These are phyloP conservation scores for Arctium minus DNA, from an alignment of 129 eudicot genomes.

Conservation along the genomic window DNA sequence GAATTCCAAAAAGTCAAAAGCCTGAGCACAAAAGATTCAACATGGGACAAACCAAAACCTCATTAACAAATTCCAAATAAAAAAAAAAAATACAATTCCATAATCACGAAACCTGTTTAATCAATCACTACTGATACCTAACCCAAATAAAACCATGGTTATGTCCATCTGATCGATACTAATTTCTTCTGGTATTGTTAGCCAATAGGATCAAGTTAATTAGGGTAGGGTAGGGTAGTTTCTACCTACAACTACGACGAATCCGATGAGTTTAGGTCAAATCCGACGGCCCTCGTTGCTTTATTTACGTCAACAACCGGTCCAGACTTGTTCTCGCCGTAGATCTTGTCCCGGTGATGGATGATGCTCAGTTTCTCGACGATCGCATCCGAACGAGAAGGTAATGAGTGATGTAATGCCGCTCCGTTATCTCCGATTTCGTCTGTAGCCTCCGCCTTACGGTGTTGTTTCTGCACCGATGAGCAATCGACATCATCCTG, in stretches of 20 bases:
- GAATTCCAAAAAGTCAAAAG: slow-evolving; percentile 11
- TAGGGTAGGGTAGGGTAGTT: background rate
- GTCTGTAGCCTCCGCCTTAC: background rate
- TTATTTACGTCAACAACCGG: slow-evolving; percentile 6
- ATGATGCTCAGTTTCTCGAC: slow-evolving; percentile 3
- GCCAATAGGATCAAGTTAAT: slow-evolving; percentile 14
- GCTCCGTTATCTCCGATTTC: background rate
- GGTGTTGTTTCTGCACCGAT: slow-evolving; percentile 5
- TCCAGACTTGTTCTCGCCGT: slow-evolving; percentile 9
- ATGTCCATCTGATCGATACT: slow-evolving; percentile 21
- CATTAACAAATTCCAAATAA: slow-evolving; percentile 7
- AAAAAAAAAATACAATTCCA: background rate
- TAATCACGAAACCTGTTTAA: slow-evolving; percentile 11
- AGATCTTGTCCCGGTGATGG: slow-evolving; percentile 1
- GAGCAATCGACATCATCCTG: slow-evolving; percentile 32
- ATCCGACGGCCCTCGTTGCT: slow-evolving; percentile 14
- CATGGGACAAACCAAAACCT: slow-evolving; percentile 21
- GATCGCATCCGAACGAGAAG: slow-evolving; percentile 19
- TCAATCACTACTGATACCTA: background rate
- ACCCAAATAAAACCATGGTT: slow-evolving; percentile 27
- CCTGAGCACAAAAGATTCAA: slow-evolving; percentile 10
- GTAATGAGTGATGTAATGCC: slow-evolving; percentile 8
- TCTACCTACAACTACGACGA: slow-evolving; percentile 21
- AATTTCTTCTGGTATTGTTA: slow-evolving; percentile 24
- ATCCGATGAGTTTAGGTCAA: slow-evolving; percentile 20